Base-by-base conservation (phyloP, 306 rosid species). In the Vigna reflexopilosa region DNA sequence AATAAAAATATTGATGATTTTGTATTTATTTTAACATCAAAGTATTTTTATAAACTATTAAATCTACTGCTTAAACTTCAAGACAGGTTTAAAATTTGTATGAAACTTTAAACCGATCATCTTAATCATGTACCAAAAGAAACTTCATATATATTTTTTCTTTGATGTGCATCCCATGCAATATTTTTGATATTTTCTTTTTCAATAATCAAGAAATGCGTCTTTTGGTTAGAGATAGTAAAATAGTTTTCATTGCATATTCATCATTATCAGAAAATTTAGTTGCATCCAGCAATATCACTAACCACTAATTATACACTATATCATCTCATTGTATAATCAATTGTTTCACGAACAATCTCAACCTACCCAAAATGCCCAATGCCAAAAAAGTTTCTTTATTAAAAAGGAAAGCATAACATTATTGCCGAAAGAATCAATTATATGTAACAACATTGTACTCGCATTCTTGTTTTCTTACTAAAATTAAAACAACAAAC, bases 281-380 rank as follows among this genome's bases (percentile, higher is more conserved):
- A 56, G 64, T 80, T 80, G 76, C 51, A 55, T 81, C 73, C 73
- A 69, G 51, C 81, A 48, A 59, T 40, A 49, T 68, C 72, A 49
- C 56, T 19, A 55, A 65, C 40, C 1, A 42, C 52, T 80, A 52
- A 14, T 61, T 61, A 28, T 24, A 54, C 45, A 54, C 55, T 2
- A 45, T 24, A 45, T 24, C 49, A 50, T 62, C 51, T 52, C 61
- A 10, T 62, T 26, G 47, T 14, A 45, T 56, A 16, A 65, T 54
- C n/a, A 20, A 24, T 58, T n/a, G 10, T 14, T 20, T 61, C 28
- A 49, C 1, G 3, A 16, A 28, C 19, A 56, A 12, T 20, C 13
- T 32, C 17, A 78, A 57, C 44, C 62, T 40, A 44, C 10, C 48
- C 51, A 7, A 42, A 40, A 36, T n/a, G 28, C 7, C 9, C 36